Base-by-base conservation (phyloP, 2,329 filamentous ascomycete species). In the Harringtonia aguacate region DNA sequence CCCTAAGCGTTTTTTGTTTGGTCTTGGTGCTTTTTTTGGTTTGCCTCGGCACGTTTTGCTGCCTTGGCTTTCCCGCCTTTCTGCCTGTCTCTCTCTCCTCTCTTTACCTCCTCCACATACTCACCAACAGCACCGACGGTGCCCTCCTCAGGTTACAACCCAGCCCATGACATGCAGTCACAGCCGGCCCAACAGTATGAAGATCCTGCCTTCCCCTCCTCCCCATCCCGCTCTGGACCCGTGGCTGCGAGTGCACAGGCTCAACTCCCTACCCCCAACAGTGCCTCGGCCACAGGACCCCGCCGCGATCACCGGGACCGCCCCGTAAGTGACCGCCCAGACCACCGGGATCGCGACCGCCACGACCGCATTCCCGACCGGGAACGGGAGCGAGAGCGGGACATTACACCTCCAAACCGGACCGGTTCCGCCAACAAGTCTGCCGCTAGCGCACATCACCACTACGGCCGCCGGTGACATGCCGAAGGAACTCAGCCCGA, bases 161-260 rank as follows among this genome's bases (percentile, higher is more conserved):
- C 62, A 50, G 50, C 58, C 51, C 67, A 68, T 61, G 69, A 60
- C 13, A 28, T 47, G 22, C 33, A 46, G 24, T 20, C 41, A 27
- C 43, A 38, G 15, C 47, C 45, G 42, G 36, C 47, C 54, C 63
- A 64, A 61, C 69, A 72, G 64, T 76, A 73, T 69, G 71, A 72
- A 34, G 48, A 50, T 34, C 44, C 49, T 39, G 38, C 41, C 36
- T 48, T 20, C 33, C 41, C 47, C 39, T 40, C 39, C 20, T 45
- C 47, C 41, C 50, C 46, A 34, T 24, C 46, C 39, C 47, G 42
- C 20, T 10, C 49, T 41, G 49, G 45, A 46, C 10, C 44, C 22
- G 36, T 40, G 34, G 36, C 42, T 21, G 2, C 46, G 41, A 49
- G 39, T 33, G 43, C 43, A 36, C 35, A 47, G 21, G 39, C 50